These are phyloP conservation scores for Orychophragmus violaceus DNA, from an alignment of 345 rosid species.

Conservation along the genomic window DNA sequence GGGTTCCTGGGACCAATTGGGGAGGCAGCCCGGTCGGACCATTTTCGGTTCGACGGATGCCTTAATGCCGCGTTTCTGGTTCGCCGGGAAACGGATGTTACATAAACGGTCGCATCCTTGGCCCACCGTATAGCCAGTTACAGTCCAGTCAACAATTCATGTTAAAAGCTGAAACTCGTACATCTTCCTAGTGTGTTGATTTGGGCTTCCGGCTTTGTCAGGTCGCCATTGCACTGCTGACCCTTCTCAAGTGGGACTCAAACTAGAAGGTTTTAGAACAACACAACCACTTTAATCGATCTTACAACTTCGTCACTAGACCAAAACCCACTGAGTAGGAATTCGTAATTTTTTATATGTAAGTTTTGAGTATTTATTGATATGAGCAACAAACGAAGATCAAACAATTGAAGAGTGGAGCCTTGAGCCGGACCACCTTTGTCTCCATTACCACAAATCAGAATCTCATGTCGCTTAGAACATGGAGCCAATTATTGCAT, in stretches of 20 bases:
- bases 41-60: too few species aligned
- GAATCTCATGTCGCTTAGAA: conserved; percentile 9
- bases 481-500: conserved; percentile 7
- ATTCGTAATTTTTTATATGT: background rate
- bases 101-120: background rate
- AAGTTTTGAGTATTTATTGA: background rate
- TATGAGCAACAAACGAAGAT: background rate
- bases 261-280: background rate
- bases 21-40: too few species aligned
- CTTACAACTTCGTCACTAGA: background rate
- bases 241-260: background rate
- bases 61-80: too few species aligned
- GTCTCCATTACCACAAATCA: conserved; percentile 14
- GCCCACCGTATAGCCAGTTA: background rate
- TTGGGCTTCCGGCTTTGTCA: background rate
- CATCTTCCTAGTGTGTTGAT: too few species aligned
- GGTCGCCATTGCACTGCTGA: background rate
- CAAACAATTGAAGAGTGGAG: conserved; percentile 12
- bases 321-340: background rate
- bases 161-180: background rate
- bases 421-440: conserved; percentile 17
- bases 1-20: too few species aligned
- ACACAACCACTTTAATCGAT: background rate
- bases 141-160: background rate
- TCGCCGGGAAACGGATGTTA: too few species aligned